Evolutionary conservation across 176 grass and related monocot species (phyloP).

Genomic region (Zoysia pacifica): DNA sequence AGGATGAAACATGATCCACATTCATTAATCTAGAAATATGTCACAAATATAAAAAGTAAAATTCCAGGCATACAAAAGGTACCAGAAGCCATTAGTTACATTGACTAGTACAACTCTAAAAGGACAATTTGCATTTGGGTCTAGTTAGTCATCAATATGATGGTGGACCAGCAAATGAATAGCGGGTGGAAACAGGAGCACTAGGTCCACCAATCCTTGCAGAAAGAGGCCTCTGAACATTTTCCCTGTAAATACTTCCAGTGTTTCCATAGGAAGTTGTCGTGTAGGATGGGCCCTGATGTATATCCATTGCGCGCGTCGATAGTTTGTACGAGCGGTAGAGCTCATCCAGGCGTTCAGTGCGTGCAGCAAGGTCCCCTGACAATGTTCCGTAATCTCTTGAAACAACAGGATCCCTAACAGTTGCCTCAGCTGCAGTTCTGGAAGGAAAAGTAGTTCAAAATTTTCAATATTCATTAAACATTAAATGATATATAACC

Average conservation of each 20-base stretch:
- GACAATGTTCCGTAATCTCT: constrained; percentile 44
- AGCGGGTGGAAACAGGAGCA: constrained; percentile 50
- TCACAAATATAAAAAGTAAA: background rate
- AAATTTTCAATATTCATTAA: constrained; percentile 18
- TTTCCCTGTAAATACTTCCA: constrained; percentile 29
- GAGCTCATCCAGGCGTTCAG: constrained; percentile 44
- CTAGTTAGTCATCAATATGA: constrained; percentile 38
- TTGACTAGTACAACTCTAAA: constrained; percentile 1
- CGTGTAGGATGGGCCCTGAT: constrained; percentile 6
- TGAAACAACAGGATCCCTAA: constrained; percentile 23
- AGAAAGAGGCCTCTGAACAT: constrained; percentile 30
- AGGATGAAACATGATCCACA: background rate
- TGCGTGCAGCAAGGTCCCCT: constrained; percentile 26
- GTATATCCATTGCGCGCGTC: constrained; percentile 26
- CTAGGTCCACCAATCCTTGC: constrained; percentile 18
- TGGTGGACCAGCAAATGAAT: constrained; percentile 52
- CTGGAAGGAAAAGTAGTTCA: constrained; percentile 45
- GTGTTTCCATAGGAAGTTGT: constrained; percentile 29
- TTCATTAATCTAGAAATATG: background rate
- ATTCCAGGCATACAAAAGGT: background rate
- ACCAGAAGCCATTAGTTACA: constrained; percentile 18
- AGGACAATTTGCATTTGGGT: background rate
- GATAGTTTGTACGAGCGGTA: constrained; percentile 48
- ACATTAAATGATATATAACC: background rate
- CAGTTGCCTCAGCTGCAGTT: constrained; percentile 26